Base-by-base conservation (phyloP, 768 basidiomycete genomes). In the Chalciporus piperatus region DNA sequence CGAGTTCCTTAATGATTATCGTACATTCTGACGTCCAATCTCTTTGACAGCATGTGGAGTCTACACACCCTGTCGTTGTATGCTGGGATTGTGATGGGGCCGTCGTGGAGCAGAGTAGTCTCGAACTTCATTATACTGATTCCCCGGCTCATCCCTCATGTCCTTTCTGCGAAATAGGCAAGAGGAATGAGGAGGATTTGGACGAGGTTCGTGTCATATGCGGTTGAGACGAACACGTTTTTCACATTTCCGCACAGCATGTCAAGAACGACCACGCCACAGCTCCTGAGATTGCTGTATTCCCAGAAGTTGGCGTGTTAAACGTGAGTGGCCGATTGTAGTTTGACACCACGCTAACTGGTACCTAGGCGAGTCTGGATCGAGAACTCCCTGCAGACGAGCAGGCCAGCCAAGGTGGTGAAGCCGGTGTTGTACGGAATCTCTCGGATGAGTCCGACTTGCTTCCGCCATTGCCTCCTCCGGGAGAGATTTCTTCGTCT, bases 11-110 rank as follows among this genome's bases (percentile, higher is more conserved):
- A 8, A 33, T 12, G 17, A 14, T 7, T 2, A n/a, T 14, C 27
- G 37, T n/a, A 17, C 33, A 37, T 5, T 20, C 43, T 52, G 6
- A 52, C 38, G 16, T 45, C 1, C 22, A 35, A 40, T 23, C n/a
- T 49, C 0, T 45, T 42, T 10, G n/a, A 41, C 30, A 67, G 65
- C 65, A 67, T 3, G 44, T 61, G 25, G 61, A 58, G 9, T 50
- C 47, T 1, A 59, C 56, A 23, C 65, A 66, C 35, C 59, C 59
- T 1, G 54, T 50, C 12, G 56, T 68, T 14, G 63, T 65, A 33
- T 68, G 65, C 50, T 67, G 65, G 65, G 65, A 68, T 22, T 67
- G 65, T 28, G 61, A 56, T 32, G 66, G 65, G 5, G 40, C 54
- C 1, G 58, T 67, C 5, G 45, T 67, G 12, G 66, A 63, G 9